Evolutionary conservation across 176 grass and related monocot species (phyloP), one percentile per base, ranked within the genome.

Genomic region (Tuctoria greenei): DNA sequence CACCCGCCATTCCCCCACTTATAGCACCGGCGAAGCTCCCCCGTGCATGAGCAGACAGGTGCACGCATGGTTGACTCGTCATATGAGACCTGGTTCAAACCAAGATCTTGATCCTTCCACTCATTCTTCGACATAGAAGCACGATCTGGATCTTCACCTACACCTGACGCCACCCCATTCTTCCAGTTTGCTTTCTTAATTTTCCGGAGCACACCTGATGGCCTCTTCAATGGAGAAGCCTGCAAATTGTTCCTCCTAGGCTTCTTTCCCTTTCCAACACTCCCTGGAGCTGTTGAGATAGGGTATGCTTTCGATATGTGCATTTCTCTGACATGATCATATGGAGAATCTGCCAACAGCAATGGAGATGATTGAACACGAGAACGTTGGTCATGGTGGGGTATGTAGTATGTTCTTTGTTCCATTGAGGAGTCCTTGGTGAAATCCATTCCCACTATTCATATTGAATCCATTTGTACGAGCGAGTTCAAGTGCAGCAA

Each of bases 1-100:
- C 93, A 93, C 42, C 93, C 93, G 4, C 87, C 90, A 68, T 81
- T 91, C 40, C 93, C 93, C 93, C 93, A 97, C 56, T 93, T 97
- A 37, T 97, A 97, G 78, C 93, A 97, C 3, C 80, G 93, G 0
- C 61, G 87, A 51, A 84, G 82, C 42, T 89, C 84, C 25, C 86
- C 90, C 0, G 93, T 97, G 80, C 93, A 97, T 0, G 93, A 97
- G 71, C 93, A 97, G 59, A 83, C 66, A 0, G 93, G 93, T 0
- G 73, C 74, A 0, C 90, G 93, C 90, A 97, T 93, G 44, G 90
- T 93, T 23, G 88, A 87, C 35, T 97, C 93, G 0, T 97, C 88
- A 5, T 87, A 93, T 15, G 82, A 16, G 7, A 97, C 88, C 66
- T 85, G 88, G 83, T 93, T 91, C 46, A 97, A 75, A 21, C 93